Conservation (phyloP, 306 rosid species). For the Parietaria judaica region DNA sequence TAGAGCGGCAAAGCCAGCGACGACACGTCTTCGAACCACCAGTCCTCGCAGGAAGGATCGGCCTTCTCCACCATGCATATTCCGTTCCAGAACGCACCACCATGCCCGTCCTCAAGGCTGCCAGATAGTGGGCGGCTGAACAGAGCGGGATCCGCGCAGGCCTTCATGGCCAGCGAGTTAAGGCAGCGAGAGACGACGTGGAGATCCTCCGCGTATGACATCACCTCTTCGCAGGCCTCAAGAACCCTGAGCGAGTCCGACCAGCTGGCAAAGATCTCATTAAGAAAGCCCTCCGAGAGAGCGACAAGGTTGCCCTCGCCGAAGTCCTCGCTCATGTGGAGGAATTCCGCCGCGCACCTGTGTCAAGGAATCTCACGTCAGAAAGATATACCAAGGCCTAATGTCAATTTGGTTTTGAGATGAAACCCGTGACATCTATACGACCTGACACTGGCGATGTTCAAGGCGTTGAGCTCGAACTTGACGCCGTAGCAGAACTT, state of each 20-base stretch:
- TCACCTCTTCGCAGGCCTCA: slow-evolving; percentile 61
- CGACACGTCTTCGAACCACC: slow-evolving; percentile 84
- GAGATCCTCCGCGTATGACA: slow-evolving; percentile 66
- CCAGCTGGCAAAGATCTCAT: slow-evolving; percentile 61
- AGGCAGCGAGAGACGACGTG: slow-evolving; percentile 68
- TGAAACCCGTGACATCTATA: too few relatives aligned
- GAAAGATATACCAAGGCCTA: too few relatives aligned
- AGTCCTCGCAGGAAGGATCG: slow-evolving; percentile 47
- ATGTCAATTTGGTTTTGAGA: too few relatives aligned
- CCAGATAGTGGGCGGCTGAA: slow-evolving; percentile 45
- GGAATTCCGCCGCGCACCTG: slow-evolving; percentile 71
- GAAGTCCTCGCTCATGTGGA: slow-evolving; percentile 65
- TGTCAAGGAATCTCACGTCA: too few relatives aligned
- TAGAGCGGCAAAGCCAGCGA: slow-evolving; percentile 46
- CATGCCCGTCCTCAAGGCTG: slow-evolving; percentile 23
- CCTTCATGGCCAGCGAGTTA: slow-evolving; percentile 65
- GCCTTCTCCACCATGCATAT: slow-evolving; percentile 34
- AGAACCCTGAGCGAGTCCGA: slow-evolving; percentile 66
- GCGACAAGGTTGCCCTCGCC: slow-evolving; percentile 65
- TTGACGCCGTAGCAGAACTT: slow-evolving; percentile 86
- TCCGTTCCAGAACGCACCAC: slow-evolving; percentile 63
- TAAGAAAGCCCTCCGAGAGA: slow-evolving; percentile 59
- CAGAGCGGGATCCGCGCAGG: slow-evolving; percentile 56
- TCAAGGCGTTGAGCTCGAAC: slow-evolving; percentile 59
- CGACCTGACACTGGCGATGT: slow-evolving; percentile 40